phyloP scores from a whole-genome alignment of 2,329 filamentous ascomycete species.

The Aspergillus udagawae region DNA sequence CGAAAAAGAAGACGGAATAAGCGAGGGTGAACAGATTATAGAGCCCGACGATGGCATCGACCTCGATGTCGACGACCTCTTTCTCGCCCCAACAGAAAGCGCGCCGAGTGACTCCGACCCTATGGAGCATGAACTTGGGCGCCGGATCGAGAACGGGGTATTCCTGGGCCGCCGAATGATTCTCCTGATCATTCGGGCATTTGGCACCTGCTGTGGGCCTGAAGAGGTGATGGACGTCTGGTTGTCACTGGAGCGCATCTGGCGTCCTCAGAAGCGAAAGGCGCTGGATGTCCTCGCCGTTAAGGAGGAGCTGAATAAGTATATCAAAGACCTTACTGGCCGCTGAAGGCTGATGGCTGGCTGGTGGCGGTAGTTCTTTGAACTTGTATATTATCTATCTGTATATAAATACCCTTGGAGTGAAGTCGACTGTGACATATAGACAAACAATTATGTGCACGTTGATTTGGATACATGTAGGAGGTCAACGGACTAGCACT shows the following conservation, averaged over 20 bases:
- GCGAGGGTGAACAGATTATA: not conserved
- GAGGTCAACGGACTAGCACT: not conserved
- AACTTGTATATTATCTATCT: constrained; percentile 28
- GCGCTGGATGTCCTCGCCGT: constrained; percentile 33
- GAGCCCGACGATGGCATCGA: constrained; percentile 4
- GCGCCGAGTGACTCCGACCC: constrained; percentile 5
- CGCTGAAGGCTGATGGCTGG: not conserved
- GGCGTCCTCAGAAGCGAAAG: constrained; percentile 35
- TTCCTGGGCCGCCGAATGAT: constrained; percentile 41
- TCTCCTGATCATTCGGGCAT: constrained; percentile 37
- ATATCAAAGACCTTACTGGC: constrained; percentile 21
- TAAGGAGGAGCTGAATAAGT: constrained; percentile 35
- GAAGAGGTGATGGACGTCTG: constrained; percentile 36
- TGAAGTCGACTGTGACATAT: constrained; percentile 5
- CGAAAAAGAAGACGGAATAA: not conserved
- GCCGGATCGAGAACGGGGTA: constrained; percentile 36
- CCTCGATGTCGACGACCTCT: constrained; percentile 13
- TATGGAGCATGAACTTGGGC: constrained; percentile 20
- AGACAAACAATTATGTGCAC: not conserved
- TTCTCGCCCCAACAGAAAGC: constrained; percentile 4
- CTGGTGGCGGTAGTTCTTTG: not conserved
- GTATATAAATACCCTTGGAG: constrained; percentile 12
- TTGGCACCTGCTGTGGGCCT: constrained; percentile 34
- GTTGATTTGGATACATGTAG: not conserved
- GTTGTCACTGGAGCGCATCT: constrained; percentile 38